Evolutionary conservation across 1,284 basidiomycete species (phyloP), one percentile per base, ranked within the genome.

Genomic region (Malassezia brasiliensis): DNA sequence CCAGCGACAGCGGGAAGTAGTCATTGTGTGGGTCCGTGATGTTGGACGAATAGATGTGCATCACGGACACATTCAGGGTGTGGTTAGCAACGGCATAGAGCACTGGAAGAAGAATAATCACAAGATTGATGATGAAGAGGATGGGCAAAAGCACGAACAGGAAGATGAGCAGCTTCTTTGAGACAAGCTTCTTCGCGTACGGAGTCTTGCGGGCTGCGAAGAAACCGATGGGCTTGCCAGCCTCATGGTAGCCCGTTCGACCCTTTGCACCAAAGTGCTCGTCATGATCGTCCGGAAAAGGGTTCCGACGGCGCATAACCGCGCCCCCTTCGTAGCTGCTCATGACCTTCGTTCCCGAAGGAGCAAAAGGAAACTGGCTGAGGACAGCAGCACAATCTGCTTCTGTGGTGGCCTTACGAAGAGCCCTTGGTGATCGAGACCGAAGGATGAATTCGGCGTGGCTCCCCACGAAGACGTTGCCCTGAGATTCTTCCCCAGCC

Each of bases 31-130:
- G 63, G 0, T 36, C 3, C 15, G 75, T 76, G 60, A 76, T 67
- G 62, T 76, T 76, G 56, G 73, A 69, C 22, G 60, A 45, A 41
- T 68, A 54, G 46, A 76, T 65, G 53, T 70, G 66, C 19, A 76
- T 62, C 10, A 68, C 65, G 5, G 68, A 56, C 5, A 68, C 69
- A 53, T 66, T 62, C n/a, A 76, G 66, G 9, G 75, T 67, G 54
- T 76, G 75, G 42, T 67, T 56, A 8, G 72, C 75, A 11, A 76
- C 60, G 30, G 70, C 75, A 50, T 64, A 69, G 28, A 76, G 59
- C 17, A 76, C 66, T 12, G 75, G 75, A 19, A 74, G 61, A 11
- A 73, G 50, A 34, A 69, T 63, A 52, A 76, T 65, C 44, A 68
- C 59, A 34, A 71, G 42, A 19, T 62, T 56, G 38, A 71, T 53